These are phyloP conservation scores for Cordyceps fumosorosea DNA, from an alignment of 2,329 filamentous ascomycete genomes.

Conservation along the genomic window DNA sequence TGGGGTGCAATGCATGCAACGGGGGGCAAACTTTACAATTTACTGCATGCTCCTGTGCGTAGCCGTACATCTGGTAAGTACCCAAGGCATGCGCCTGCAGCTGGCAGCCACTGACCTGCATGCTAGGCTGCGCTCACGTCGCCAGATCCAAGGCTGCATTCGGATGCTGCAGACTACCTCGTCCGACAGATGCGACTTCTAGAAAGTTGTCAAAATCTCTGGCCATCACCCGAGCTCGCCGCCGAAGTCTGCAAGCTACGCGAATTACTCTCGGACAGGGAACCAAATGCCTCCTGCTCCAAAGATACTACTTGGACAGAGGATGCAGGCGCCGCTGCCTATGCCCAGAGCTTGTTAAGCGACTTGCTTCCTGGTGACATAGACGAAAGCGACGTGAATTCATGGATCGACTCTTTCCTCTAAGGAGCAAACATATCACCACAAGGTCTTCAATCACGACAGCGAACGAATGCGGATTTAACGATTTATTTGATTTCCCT, in stretches of 20 bases:
- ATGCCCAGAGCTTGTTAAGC: background rate
- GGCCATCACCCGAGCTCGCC: background rate
- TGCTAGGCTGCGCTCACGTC: background rate
- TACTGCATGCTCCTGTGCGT: slow-evolving; percentile 4
- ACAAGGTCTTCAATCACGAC: background rate
- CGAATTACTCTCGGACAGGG: background rate
- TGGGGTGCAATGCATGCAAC: slow-evolving; percentile 2
- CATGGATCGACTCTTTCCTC: background rate
- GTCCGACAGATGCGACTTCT: background rate
- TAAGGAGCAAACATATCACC: background rate
- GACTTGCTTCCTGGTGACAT: background rate
- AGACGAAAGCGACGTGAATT: background rate
- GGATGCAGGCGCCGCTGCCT: background rate
- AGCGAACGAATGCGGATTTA: background rate
- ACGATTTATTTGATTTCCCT: background rate
- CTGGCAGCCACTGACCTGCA: background rate
- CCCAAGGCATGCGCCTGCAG: background rate
- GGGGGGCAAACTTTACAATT: slow-evolving; percentile 1
- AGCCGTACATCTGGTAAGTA: background rate
- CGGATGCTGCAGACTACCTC: background rate
- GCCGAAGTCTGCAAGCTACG: background rate
- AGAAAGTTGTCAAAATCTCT: background rate
- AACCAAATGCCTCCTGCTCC: too few species aligned
- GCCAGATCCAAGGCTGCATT: background rate
- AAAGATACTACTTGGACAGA: background rate